Percentiles rank a stretch among this genome's conserved stretches.
phyloP scores from a whole-genome alignment of 164 flowering plant genomes.

The Macadamia tetraphylla region DNA sequence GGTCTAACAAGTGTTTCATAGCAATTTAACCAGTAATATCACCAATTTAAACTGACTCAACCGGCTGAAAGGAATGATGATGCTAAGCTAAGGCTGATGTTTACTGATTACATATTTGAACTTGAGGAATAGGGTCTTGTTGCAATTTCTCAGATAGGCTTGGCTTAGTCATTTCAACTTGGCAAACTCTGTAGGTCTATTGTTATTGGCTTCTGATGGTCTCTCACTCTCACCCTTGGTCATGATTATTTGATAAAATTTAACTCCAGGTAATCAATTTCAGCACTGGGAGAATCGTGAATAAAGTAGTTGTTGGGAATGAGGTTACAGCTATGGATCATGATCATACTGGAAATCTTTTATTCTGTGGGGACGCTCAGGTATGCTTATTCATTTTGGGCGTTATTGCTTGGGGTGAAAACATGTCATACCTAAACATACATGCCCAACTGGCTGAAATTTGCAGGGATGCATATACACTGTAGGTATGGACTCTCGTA shows the following conservation, averaged over 20 bases:
- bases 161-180: conserved; percentile 1
- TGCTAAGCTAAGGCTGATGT: background rate
- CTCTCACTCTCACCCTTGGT: background rate
- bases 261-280: conserved; percentile 77
- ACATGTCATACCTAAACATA: background rate
- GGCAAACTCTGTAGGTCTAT: background rate
- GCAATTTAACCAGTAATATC: too few species aligned
- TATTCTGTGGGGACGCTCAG: conserved; percentile 91
- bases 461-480: conserved; percentile 73
- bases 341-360: conserved; percentile 93
- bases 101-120: background rate
- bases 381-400: conserved; percentile 23
- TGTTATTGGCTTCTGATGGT: background rate
- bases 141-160: background rate
- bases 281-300: conserved; percentile 80
- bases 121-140: background rate
- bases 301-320: conserved; percentile 46
- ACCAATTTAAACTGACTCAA: too few species aligned
- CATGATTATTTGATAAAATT: background rate
- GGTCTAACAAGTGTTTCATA: too few species aligned
- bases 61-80: background rate
- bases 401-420: background rate
- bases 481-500: conserved; percentile 61
- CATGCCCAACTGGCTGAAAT: conserved; percentile 6
- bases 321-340: conserved; percentile 84